A percentile compares a stretch with the other conserved stretches of the same genome.
Conservation (phyloP, 2,329 filamentous ascomycete genomes). For the Leptographium radiaticola region DNA sequence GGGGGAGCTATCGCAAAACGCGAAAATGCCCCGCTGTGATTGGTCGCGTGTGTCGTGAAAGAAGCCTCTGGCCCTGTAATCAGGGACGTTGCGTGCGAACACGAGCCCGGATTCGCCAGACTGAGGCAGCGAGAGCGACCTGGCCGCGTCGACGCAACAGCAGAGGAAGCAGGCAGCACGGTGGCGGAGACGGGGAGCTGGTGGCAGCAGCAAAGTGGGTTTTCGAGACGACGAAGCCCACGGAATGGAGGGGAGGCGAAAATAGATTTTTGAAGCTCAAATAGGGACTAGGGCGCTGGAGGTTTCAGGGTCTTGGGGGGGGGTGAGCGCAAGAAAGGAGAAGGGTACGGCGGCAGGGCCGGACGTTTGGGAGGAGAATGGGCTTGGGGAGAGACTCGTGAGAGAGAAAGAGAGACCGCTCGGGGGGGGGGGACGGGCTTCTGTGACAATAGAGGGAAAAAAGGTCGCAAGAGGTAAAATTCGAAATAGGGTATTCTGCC, state of each 20-base stretch:
- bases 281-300: background rate
- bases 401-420: too few relatives aligned
- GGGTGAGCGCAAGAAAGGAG: too few relatives aligned
- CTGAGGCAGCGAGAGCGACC: background rate
- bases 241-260: background rate
- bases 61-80: background rate
- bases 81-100: background rate
- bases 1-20: slow-evolving; percentile 1
- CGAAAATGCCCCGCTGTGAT: background rate
- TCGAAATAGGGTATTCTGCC: background rate
- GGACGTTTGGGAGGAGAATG: too few relatives aligned
- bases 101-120: background rate
- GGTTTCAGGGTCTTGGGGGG: background rate
- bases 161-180: background rate
- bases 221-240: background rate
- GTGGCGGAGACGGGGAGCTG: background rate
- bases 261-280: background rate
- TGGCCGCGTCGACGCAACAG: background rate
- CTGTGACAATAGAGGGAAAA: background rate
- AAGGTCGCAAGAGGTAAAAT: background rate
- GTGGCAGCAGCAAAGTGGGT: background rate
- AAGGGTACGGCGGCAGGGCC: too few relatives aligned
- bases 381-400: too few relatives aligned
- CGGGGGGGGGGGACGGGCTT: too few relatives aligned
- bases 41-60: background rate